Base-by-base conservation (phyloP, 768 basidiomycete genomes). In the Leucocoprinus birnbaumii region DNA sequence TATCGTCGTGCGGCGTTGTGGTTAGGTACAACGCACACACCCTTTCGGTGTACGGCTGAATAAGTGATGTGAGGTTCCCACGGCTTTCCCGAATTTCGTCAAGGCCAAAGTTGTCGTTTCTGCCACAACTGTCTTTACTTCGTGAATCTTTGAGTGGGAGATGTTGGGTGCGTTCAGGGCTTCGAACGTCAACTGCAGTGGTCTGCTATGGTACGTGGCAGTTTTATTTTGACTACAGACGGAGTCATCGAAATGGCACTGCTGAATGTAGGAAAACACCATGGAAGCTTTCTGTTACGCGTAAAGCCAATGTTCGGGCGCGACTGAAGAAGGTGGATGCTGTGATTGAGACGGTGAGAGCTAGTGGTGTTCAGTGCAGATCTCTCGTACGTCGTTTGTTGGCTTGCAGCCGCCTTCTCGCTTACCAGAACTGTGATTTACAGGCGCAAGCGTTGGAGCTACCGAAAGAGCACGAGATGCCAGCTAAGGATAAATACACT, bases 381-480 rank as follows among this genome's bases (percentile, higher is more conserved):
- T 77, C 92, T 40, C 70, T 98, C 66, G 95, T 96, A 65, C 57
- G 90, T 76, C 24, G 7, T 40, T 21, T 49, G 31, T 16, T 14
- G 24, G 51, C 53, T 19, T 38, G 42, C 21, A 37, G 45, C 16
- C 18, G 4, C 7, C 3, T 40, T 6, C 35, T 55, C 16, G 42
- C 31, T 51, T 18, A 22, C 31, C 37, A 14, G 27, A 53, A 41
- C 9, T n/a, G 34, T 35, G 21, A 40, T 43, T 61, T 34, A 44
- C 41, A 96, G 92, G 76, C 73, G 47, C 77, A 76, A 51, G 92
- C 91, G 3, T 72, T 98, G 52, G 80, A 86, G 55, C 76, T 99
- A 26, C 97, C 97, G 48, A 96, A 91, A 66, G 94, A 98, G 66
- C 78, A 87, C 59, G 93, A 97, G 71, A 98, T 98, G 97, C 79